Percentiles rank a stretch among this genome's conserved stretches.
Evolutionary conservation across 2,329 filamentous ascomycete species (phyloP).

Genomic region (Exophiala viscosa): DNA sequence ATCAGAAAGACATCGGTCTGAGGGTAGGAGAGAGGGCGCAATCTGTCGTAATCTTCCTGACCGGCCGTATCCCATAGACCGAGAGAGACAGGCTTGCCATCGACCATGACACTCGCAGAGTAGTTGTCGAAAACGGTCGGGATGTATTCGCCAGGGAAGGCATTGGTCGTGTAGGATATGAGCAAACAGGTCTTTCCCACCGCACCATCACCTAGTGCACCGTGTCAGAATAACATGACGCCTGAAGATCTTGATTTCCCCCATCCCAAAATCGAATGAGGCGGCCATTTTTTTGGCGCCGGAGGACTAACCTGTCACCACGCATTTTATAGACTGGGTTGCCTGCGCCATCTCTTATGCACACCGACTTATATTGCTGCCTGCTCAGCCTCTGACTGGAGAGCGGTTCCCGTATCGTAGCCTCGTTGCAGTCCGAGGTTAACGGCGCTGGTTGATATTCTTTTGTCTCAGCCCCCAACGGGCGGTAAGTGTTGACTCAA

Average conservation of each 20-base stretch:
- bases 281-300: too few species aligned
- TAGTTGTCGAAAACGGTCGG: slow-evolving; percentile 99
- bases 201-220: slow-evolving; percentile 71
- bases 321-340: slow-evolving; percentile 62
- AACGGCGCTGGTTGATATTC: neutral
- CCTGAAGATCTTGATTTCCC: too few species aligned
- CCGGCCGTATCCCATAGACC: slow-evolving; percentile 98
- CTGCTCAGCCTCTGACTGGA: neutral
- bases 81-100: slow-evolving; percentile 94
- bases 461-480: slow-evolving; percentile 4
- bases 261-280: too few species aligned
- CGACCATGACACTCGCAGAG: slow-evolving; percentile 97
- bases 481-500: slow-evolving; percentile 3
- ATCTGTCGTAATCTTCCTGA: slow-evolving; percentile 95
- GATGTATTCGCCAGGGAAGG: slow-evolving; percentile 99
- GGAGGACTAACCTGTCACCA: slow-evolving; percentile 65
- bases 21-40: slow-evolving; percentile 92
- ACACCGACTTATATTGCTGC: neutral
- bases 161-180: slow-evolving; percentile 99
- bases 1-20: slow-evolving; percentile 98
- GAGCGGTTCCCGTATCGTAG: neutral
- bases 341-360: slow-evolving; percentile 20
- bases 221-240: too few species aligned
- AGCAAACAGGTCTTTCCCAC: slow-evolving; percentile 99
- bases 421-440: neutral